These are phyloP conservation scores for Magnusiomyces sp. DNA, from an alignment of 1,139 yeast species.

Conservation along the genomic window DNA sequence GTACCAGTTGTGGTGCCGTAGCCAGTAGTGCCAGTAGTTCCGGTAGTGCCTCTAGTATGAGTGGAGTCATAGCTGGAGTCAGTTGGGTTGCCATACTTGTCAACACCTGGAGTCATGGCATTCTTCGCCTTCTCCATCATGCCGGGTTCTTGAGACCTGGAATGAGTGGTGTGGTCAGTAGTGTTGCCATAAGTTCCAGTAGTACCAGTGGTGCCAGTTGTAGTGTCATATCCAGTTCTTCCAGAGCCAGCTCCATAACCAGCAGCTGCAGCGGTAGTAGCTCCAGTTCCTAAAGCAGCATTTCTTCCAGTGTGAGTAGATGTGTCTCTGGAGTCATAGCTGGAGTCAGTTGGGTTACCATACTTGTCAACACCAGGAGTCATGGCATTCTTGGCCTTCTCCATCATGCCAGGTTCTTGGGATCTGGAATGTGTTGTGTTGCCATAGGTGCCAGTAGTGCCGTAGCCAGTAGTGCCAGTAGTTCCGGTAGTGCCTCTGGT, in stretches of 20 bases:
- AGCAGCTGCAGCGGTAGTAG: background rate
- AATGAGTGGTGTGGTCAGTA: conserved; percentile 3
- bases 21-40: conserved; percentile 6
- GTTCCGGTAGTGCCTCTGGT: conserved; percentile 2
- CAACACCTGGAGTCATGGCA: background rate
- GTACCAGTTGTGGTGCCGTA: conserved; percentile 3
- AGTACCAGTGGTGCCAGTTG: conserved; percentile 1
- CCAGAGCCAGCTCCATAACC: background rate
- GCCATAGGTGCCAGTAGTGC: conserved; percentile 4
- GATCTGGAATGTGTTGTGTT: conserved; percentile 1
- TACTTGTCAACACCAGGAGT: background rate
- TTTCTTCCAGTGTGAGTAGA: background rate
- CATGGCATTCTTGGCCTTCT: background rate
- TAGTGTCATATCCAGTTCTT: background rate
- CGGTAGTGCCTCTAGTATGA: conserved; percentile 4
- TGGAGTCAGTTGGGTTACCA: no score
- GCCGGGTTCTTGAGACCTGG: background rate
- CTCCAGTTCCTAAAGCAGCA: background rate
- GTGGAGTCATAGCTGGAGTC: background rate
- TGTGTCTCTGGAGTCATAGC: background rate
- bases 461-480: no score
- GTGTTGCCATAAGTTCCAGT: background rate
- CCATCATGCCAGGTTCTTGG: background rate
- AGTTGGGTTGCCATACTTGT: no score
- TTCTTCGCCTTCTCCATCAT: background rate